Base-by-base conservation (phyloP, 495 filamentous ascomycete species). In the Aspergillus sclerotioniger region DNA sequence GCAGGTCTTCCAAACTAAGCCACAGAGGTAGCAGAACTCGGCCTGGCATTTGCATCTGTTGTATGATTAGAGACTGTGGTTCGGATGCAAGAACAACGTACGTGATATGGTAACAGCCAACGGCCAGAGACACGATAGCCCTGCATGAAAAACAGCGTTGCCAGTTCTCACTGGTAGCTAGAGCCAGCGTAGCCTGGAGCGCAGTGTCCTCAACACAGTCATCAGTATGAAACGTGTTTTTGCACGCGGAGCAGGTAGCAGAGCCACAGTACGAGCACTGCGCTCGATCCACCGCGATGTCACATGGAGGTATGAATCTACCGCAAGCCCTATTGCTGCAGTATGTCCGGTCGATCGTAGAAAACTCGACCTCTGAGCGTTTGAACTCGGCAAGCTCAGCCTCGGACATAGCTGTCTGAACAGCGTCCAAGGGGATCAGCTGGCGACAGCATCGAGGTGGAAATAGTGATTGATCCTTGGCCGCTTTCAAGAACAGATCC, bases 31-130 rank as follows among this genome's bases (percentile, higher is more conserved):
- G 28, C 49, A 58, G 29, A 58, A 47, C 16, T 53, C 12, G 0
- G 56, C 49, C 4, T 13, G 31, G 49, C 56, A 58, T 16, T 35
- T 52, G 49, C 56, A 58, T 20, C 56, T 58, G 25, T 47, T 10
- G 5, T 16, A 2, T 7, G 7, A 12, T 47, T 19, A 51, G 20
- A 21, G 19, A 33, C 29, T 28, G 21, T 46, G 17, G 19, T 21
- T 21, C 4, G 28, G 1, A 2, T 49, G 10, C 7, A 19, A n/a
- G 55, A 29, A 4, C 84, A 46, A 79, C 77, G 56, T 82, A 87
- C 20, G 79, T 85, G 54, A 87, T 87, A 62, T 87, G 83, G 15
- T 78, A 79, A 65, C 84, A 87, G 1, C 84, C 85, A 44, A 77
- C 73, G 0, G 70, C 70, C 29, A 83, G 69, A 67, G 87, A 82